phyloP scores from a whole-genome alignment of 2,329 filamentous ascomycete genomes.

The Colletotrichum shisoi region DNA sequence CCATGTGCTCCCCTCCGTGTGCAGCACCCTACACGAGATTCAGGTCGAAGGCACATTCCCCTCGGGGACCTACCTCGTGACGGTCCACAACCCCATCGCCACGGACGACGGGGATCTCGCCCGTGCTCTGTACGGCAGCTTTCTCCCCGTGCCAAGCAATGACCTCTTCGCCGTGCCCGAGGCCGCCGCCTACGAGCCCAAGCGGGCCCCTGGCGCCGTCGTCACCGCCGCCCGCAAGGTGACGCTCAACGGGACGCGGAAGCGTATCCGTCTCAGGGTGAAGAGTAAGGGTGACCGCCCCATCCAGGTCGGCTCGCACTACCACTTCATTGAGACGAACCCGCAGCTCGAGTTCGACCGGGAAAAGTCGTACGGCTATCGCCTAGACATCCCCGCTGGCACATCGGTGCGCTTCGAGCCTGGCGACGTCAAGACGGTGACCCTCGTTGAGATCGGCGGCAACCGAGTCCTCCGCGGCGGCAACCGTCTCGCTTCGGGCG shows the following conservation, averaged over 20 bases:
- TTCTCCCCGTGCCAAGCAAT: conserved; percentile 78
- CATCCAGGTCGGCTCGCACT: conserved; percentile 92
- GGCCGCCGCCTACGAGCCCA: conserved; percentile 69
- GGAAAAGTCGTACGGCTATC: conserved; percentile 79
- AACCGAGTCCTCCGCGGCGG: conserved; percentile 82
- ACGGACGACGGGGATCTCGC: conserved; percentile 85
- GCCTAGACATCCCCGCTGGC: conserved; percentile 88
- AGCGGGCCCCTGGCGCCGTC: conserved; percentile 80
- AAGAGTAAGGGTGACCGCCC: conserved; percentile 89
- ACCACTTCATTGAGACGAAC: conserved; percentile 96
- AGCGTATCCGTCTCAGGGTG: conserved; percentile 76
- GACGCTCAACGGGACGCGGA: conserved; percentile 75
- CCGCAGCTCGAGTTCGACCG: conserved; percentile 90
- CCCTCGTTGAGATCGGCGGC: conserved; percentile 86
- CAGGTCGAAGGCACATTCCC: conserved; percentile 95
- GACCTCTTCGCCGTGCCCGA: conserved; percentile 73
- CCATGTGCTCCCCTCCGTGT: conserved; percentile 86
- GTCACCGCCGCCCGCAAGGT: conserved; percentile 74
- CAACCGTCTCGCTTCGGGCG: conserved; percentile 78
- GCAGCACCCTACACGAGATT: conserved; percentile 79
- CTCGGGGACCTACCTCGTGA: conserved; percentile 90
- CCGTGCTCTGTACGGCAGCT: conserved; percentile 89
- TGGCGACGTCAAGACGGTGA: conserved; percentile 89
- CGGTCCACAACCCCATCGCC: conserved; percentile 87
- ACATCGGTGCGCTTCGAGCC: conserved; percentile 95